Evolutionary conservation across 129 eudicot genomes (phyloP), one percentile per base, ranked within the genome.

Genomic region (Chrysanthemum seticuspe): DNA sequence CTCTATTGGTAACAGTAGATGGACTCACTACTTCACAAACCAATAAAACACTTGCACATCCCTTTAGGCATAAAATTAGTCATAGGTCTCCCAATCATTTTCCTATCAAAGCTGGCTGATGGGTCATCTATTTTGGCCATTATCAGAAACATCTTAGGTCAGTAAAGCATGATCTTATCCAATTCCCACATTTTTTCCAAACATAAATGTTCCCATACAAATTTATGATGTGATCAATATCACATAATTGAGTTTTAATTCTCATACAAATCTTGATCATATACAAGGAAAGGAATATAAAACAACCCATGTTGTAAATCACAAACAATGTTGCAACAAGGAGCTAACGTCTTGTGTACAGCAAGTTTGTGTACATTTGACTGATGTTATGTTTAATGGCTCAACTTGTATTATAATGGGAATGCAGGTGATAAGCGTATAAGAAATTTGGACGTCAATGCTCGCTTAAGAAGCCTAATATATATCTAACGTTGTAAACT

Each of bases 31-130:
- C 25, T 23, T 23, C 25, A 23, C 25, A 23, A 23, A 23, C 25
- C 25, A 23, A 23, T 23, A 23, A 23, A 23, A 23, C 25, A 23
- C 25, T 23, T 23, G 25, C 25, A 23, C 25, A 23, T 23, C 25
- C 25, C 25, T 23, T 23, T 23, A 23, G 25, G 25, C 25, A 23
- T 23, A 23, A 23, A 23, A 23, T 23, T 1, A 23, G 25, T 23
- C 25, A 23, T 23, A 23, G 1, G 25, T 23, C 25, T 23, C 25
- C 25, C 25, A 23, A 23, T 23, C 25, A 23, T 23, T 23, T 23
- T 23, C 25, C 25, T 56, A 40, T 71, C 66, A 57, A 71, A 56
- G 65, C 75, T 40, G 49, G 65, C 65, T 56, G 75, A 76, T 58
- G 74, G 67, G 59, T 21, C 60, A 67, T 75, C 50, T 56, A 45